Evolutionary conservation across 2,329 filamentous ascomycete species (phyloP), one percentile per base, ranked within the genome.

Genomic region (Chrysoporthe deuterocubensis): DNA sequence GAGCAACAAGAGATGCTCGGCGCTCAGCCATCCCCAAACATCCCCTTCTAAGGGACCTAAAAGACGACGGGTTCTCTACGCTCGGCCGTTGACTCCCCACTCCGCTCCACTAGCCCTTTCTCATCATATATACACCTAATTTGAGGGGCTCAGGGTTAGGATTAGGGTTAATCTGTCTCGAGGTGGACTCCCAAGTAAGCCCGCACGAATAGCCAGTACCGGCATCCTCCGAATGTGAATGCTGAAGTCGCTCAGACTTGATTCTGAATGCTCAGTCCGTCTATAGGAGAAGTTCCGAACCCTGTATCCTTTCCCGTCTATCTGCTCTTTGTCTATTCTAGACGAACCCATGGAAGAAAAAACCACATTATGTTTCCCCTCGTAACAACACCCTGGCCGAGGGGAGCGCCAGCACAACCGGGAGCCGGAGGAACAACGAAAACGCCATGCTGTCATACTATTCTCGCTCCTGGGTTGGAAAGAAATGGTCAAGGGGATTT

Each of bases 1-100:
- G 91, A 94, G 80, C 91, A 94, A 81, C 91, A 94, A 80, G 91
- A 93, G 79, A 78, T 80, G 69, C 75, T 85, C 61, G 85, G 84
- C 67, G 80, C 82, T 67, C 84, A 86, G 74, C 79, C 85, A 44
- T 78, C 83, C 56, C 81, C 82, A 71, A 88, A 87, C 80, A 90
- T 91, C 76, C 89, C 89, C 73, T 91, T 91, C 78, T 91, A 90
- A 85, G 70, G 57, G 52, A 57, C 37, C n/a, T 46, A 40, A 57
- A 52, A 21, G 54, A 62, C 46, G 56, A 57, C 54, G 21, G 42
- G 54, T 18, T 37, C 52, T 50, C 56, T 59, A 52, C 46, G 61
- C 59, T 66, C 60, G 60, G 48, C 52, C 46, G 48, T 46, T 62
- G 69, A 72, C 66, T 70, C 72, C 73, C 73, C 72, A 71, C 73